These are phyloP conservation scores for Apiospora saccharicola DNA, from an alignment of 2,329 filamentous ascomycete species.

Conservation along the genomic window DNA sequence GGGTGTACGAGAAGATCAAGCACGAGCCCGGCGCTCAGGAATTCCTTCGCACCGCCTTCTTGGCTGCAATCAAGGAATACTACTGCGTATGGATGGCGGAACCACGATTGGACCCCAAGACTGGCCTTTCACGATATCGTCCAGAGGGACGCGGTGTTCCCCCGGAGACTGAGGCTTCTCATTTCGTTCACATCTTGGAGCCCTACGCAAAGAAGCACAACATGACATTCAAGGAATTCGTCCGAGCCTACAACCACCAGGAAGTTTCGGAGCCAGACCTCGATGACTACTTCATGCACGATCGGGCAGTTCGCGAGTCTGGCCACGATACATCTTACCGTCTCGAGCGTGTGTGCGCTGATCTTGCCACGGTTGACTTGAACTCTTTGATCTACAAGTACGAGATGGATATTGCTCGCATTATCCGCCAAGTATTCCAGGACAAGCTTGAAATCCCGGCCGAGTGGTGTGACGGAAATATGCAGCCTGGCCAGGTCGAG, in stretches of 20 bases:
- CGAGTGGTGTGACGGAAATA: constrained; percentile 78
- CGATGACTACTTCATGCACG: constrained; percentile 95
- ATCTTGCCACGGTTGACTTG: constrained; percentile 91
- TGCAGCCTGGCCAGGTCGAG: constrained; percentile 74
- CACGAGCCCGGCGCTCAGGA: constrained; percentile 81
- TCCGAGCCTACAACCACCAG: constrained; percentile 84
- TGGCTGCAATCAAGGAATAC: constrained; percentile 97
- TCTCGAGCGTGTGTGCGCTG: constrained; percentile 84
- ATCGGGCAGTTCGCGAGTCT: constrained; percentile 93
- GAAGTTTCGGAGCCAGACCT: constrained; percentile 83
- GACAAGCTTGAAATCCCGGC: constrained; percentile 83
- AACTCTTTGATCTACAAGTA: constrained; percentile 98
- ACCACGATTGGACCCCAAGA: constrained; percentile 78
- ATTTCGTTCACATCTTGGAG: constrained; percentile 83
- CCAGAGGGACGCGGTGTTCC: constrained; percentile 86
- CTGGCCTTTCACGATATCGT: constrained; percentile 84
- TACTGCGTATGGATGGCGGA: constrained; percentile 85
- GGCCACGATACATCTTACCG: constrained; percentile 97
- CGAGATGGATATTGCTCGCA: constrained; percentile 88
- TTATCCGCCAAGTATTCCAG: constrained; percentile 83
- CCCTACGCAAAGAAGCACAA: constrained; percentile 86
- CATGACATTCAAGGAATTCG: constrained; percentile 85
- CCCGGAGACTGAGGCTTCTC: constrained; percentile 87
- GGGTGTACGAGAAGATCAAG: constrained; percentile 93
- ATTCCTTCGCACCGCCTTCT: constrained; percentile 79